Percentiles rank a stretch among this genome's conserved stretches.
phyloP scores from a whole-genome alignment of 176 grass and related monocot genomes.

The Eleusine coracana region DNA sequence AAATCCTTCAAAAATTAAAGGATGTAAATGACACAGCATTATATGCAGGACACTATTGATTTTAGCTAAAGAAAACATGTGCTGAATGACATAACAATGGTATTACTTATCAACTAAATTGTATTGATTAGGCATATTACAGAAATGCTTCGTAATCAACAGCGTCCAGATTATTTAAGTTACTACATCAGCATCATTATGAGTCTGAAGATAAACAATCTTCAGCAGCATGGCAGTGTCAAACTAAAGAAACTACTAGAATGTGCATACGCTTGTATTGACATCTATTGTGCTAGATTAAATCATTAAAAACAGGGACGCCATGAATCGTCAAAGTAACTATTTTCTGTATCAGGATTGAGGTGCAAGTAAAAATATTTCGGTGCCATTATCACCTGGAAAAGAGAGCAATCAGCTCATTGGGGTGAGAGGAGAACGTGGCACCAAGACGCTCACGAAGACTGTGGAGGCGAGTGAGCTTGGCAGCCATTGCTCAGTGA shows the following conservation, averaged over 20 bases:
- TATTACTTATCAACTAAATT: background rate
- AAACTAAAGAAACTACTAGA: conserved; percentile 14
- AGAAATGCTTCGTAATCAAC: background rate
- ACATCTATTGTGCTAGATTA: background rate
- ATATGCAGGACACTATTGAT: background rate
- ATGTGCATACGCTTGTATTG: background rate
- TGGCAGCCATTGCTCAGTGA: conserved; percentile 62
- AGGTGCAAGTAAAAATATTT: conserved; percentile 7
- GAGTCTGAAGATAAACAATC: background rate
- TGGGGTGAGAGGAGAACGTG: conserved; percentile 83
- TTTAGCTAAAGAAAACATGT: background rate
- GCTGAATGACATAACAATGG: background rate
- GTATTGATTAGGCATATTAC: background rate
- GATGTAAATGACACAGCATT: background rate
- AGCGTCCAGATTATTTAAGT: background rate
- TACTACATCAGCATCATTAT: background rate
- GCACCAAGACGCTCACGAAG: conserved; percentile 74
- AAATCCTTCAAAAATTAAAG: conserved; percentile 15
- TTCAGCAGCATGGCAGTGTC: background rate
- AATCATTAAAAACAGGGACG: background rate
- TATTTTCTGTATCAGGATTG: background rate
- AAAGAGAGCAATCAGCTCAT: conserved; percentile 95
- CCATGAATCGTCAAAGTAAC: conserved; percentile 8
- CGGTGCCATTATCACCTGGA: conserved; percentile 55
- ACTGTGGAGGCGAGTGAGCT: conserved; percentile 87